phyloP scores from a whole-genome alignment of 2,329 filamentous ascomycete genomes.

The Hypoxylon rubiginosum region DNA sequence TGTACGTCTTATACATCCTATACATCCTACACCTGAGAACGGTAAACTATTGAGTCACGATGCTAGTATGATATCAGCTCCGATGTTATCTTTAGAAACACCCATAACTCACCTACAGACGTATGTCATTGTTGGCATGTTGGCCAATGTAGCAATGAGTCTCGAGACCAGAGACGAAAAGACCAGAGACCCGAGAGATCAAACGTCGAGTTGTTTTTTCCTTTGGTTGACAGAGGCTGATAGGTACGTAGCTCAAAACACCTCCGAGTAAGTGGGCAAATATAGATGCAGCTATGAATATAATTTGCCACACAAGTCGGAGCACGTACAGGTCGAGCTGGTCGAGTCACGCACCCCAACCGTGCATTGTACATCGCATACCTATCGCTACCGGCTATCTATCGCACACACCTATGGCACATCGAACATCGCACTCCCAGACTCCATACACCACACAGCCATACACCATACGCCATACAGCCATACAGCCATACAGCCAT shows the following conservation, averaged over 20 bases:
- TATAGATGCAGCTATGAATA: neutral
- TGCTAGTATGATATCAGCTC: neutral
- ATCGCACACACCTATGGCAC: neutral
- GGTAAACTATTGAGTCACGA: neutral
- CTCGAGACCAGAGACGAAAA: neutral
- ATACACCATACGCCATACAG: too few relatives aligned
- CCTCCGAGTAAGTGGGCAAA: slow-evolving; percentile 2
- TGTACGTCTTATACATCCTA: neutral
- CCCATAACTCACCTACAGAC: neutral
- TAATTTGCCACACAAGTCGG: neutral
- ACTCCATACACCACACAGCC: too few relatives aligned
- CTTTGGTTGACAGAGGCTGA: neutral
- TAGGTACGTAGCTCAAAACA: neutral
- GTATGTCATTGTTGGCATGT: neutral
- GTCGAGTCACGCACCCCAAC: neutral
- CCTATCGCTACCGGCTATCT: too few relatives aligned
- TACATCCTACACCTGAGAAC: neutral
- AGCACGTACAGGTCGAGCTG: neutral
- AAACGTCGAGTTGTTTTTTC: neutral
- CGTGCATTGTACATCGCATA: neutral
- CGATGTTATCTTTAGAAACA: neutral
- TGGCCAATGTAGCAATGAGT: neutral
- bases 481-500: too few relatives aligned
- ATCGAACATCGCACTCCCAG: neutral
- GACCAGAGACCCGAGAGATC: neutral